Evolutionary conservation across 2,329 filamentous ascomycete genomes (phyloP), one percentile per base, ranked within the genome.

Genomic region (Cercospora sp.): DNA sequence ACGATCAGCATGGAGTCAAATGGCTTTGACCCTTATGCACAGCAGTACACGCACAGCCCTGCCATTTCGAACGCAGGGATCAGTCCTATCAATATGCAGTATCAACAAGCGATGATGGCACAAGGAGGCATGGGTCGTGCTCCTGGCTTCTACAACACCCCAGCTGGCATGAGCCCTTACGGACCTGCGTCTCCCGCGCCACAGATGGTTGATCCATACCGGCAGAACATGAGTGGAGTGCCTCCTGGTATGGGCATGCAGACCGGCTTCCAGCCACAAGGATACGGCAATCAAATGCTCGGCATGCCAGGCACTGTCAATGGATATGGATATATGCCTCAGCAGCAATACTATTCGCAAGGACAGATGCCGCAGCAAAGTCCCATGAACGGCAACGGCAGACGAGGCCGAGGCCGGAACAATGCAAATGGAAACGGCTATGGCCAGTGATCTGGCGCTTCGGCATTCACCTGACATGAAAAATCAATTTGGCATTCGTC

Each of bases 101-200:
- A 88, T 72, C 87, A 88, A 72, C 83, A 84, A 74, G 81, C 81
- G 36, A 83, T 86, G 73, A 77, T 87, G 26, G 83, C 84, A 36
- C 74, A 76, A 66, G 70, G 55, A 74, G 83, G 67, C 79, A 69
- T 72, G 59, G 69, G 60, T 30, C 72, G 74, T 62, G 75, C 75
- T 36, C 74, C 76, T 33, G 76, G 74, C 9, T 77, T 75, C 68
- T 79, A 76, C 70, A 72, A 70, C 9, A 69, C 69, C 58, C 67
- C 69, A 16, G 65, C 68, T 61, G 66, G 73, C 18, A 69, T 75
- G 72, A 65, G 57, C 45, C 55, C 65, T 13, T 77, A 75, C 64
- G 75, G 74, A 5, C 71, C 69, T 63, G 72, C 67, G 23, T 73
- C 75, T 16, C 73, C 74, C 3, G 73, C 71, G 3, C 71, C 73